Percentiles rank a stretch among this genome's conserved stretches.
Conservation (phyloP, 1,284 basidiomycete genomes). For the Ceratobasidium sp. region DNA sequence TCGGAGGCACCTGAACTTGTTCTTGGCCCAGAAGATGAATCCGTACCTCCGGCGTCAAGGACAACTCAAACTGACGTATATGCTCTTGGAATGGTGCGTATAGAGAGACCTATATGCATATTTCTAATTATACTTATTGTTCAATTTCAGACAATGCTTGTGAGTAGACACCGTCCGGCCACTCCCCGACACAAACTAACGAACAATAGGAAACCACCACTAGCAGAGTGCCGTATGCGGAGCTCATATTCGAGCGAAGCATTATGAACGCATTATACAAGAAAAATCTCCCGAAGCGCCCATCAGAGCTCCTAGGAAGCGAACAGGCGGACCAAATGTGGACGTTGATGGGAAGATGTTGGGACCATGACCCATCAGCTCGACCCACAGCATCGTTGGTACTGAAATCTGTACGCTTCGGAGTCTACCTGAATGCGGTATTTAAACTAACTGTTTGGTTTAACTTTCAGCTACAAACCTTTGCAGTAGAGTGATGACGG, state of each 20-base stretch:
- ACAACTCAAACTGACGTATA: constrained; percentile 19
- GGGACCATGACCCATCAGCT: background rate
- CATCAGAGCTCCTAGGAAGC: background rate
- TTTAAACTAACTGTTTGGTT: too few species aligned
- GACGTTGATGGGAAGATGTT: background rate
- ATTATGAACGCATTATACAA: background rate
- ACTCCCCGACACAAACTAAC: background rate
- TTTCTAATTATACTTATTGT: background rate
- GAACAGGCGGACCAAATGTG: background rate
- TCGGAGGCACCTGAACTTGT: constrained; percentile 29
- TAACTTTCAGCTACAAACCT: too few species aligned
- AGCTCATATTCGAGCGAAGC: background rate
- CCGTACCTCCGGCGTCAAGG: background rate
- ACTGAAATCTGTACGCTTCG: background rate
- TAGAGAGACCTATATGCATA: background rate
- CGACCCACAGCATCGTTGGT: background rate
- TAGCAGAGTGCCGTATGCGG: background rate
- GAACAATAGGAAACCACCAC: background rate
- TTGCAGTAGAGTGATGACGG: too few species aligned
- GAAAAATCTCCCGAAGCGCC: background rate
- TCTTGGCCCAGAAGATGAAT: background rate
- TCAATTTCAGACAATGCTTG: constrained; percentile 2
- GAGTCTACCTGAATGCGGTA: too few species aligned
- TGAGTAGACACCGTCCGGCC: background rate
- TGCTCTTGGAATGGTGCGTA: constrained; percentile 30